These are phyloP conservation scores for Primulina tabacum DNA, from an alignment of 257 asterid species.

Conservation along the genomic window DNA sequence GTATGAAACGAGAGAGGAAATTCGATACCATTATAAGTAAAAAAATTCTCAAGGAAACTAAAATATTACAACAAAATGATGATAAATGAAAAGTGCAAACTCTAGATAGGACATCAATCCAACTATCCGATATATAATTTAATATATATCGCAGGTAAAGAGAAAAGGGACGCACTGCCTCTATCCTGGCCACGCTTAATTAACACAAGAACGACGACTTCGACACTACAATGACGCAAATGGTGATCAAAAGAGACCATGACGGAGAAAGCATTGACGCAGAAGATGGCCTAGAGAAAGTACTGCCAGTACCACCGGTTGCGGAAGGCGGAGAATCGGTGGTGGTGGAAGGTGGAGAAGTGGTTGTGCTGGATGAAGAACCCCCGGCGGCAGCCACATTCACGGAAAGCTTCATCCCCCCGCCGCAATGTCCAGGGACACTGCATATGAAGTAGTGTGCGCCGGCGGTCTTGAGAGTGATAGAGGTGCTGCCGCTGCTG, in stretches of 20 bases:
- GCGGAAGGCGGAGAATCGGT: not conserved
- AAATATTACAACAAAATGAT: not conserved
- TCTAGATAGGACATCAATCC: too few species aligned
- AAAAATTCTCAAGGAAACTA: not conserved
- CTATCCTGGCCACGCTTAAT: constrained; percentile 42
- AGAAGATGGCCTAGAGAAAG: constrained; percentile 23
- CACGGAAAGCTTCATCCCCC: constrained; percentile 70
- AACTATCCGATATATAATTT: too few species aligned
- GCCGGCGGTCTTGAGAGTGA: constrained; percentile 59
- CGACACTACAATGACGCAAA: constrained; percentile 15
- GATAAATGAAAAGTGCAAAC: not conserved
- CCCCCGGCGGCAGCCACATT: constrained; percentile 32
- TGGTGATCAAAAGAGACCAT: constrained; percentile 18
- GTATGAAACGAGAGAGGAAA: too few species aligned
- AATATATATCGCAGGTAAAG: not conserved
- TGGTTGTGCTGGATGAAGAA: not conserved
- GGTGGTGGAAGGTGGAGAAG: constrained; percentile 21
- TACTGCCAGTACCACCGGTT: not conserved
- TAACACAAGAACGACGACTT: constrained; percentile 24
- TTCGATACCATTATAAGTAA: not conserved
- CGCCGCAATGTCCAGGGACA: constrained; percentile 56
- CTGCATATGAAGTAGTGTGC: constrained; percentile 61
- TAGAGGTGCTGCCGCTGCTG: constrained; percentile 69
- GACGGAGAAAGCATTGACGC: constrained; percentile 29
- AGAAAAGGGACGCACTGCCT: constrained; percentile 48